Evolutionary conservation across 1,284 basidiomycete species (phyloP), one percentile per base, ranked within the genome.

Genomic region (Anthracocystis walkeri): DNA sequence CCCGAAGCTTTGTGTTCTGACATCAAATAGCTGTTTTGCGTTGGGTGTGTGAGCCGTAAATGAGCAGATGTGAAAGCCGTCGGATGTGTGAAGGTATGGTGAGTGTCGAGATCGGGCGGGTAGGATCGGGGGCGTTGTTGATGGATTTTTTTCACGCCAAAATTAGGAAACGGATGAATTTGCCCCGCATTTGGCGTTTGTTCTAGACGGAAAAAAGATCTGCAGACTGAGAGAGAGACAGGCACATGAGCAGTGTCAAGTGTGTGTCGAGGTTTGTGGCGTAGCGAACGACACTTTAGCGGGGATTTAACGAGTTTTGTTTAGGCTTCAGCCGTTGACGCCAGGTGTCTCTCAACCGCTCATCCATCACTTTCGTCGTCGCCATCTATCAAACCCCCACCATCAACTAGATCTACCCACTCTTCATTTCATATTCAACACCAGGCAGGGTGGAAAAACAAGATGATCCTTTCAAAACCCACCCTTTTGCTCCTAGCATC

Each of bases 171-270:
- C 11, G 35, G n/a, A 21, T 7, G 14, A 40, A 29, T 60, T 66
- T 66, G 57, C 64, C 64, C 64, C 64, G 64, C 64, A 66, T 65
- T 59, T 55, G 52, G 29, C 49, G 50, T 52, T 50, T 11, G 2
- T 52, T 50, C n/a, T 2, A 27, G n/a, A 38, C n/a, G 5, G 12
- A 45, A 21, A 33, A 35, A 38, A 10, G 58, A 60, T 60, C 58
- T 42, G 41, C 58, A 59, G 11, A 14, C 7, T 11, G 33, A 3
- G 35, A 38, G 10, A n/a, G 31, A 3, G 12, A 46, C 16, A 23
- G 35, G 51, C 51, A 41, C 23, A 25, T 53, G 51, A 27, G 51
- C 51, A 53, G 38, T 21, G 25, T 20, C 29, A 8, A 29, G 29
- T 29, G 29, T 29, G 29, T 29, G 29, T 5, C 29, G n/a, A 29